Percentiles rank a stretch among this genome's conserved stretches.
These are phyloP conservation scores for Collariella sp. DNA, from an alignment of 495 filamentous ascomycete genomes.

Conservation along the genomic window DNA sequence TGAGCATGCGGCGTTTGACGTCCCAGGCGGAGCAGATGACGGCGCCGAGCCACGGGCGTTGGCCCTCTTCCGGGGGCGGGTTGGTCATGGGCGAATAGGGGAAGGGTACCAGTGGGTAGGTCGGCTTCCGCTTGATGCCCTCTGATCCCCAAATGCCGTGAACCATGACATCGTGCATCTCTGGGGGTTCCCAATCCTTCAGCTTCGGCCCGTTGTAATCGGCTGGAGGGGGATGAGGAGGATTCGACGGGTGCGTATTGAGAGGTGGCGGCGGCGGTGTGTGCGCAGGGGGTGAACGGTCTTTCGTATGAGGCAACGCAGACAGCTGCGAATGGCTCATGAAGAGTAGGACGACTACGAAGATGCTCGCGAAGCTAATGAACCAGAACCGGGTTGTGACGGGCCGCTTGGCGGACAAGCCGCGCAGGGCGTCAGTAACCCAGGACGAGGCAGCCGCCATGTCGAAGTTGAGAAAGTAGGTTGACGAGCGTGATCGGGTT, in stretches of 20 bases:
- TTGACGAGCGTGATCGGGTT: no score
- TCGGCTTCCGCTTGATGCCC: not conserved
- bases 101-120: not conserved
- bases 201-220: not conserved
- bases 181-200: not conserved
- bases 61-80: not conserved
- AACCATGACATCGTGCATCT: constrained; percentile 1
- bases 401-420: not conserved
- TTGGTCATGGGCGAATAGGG: not conserved
- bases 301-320: not conserved
- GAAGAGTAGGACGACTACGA: not conserved
- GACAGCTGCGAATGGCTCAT: not conserved
- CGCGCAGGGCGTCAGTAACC: not conserved
- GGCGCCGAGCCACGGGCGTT: constrained; percentile 4
- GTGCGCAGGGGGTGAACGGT: not conserved
- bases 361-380: not conserved
- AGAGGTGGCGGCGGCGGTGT: not conserved
- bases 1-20: constrained; percentile 3
- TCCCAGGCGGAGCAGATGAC: constrained; percentile 4
- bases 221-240: not conserved
- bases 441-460: not conserved
- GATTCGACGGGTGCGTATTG: not conserved
- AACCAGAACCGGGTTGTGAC: not conserved
- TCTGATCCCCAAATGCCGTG: not conserved
- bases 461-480: no score